Base-by-base conservation (phyloP, 768 basidiomycete species). In the Mycena epipterygia region DNA sequence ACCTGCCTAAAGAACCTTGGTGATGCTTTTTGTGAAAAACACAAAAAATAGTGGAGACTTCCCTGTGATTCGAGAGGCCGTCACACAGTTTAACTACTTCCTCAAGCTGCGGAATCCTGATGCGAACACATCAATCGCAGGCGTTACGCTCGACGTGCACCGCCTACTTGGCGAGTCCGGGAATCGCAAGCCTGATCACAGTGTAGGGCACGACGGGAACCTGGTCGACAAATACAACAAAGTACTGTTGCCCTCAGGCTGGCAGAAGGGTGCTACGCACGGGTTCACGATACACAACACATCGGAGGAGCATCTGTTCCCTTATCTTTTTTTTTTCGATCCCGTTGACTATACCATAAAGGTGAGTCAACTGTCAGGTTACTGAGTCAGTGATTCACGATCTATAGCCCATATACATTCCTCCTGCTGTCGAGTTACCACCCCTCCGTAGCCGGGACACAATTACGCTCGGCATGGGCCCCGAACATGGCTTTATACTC, bases 241-340 rank as follows among this genome's bases (percentile, higher is more conserved):
- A 21, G 56, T 39, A 1, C 44, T 1, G 21, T 16, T 67, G 3
- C 0, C 46, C 6, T 37, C 33, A n/a, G n/a, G n/a, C n/a, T n/a
- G n/a, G 44, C n/a, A 48, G 21, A 56, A 19, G 2, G 21, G 27
- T n/a, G 53, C 42, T 27, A 48, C 1, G 44, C 59, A 67, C 46
- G 65, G 56, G 35, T 67, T 67, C 56, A 59, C 53, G 35, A 49
- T 67, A 3, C 33, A 35, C 5, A 67, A 60, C 33, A 1, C 1
- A 5, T 58, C 46, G 32, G 16, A 13, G 19, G 33, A 14, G 19
- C 27, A 42, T 23, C 48, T 67, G 25, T 67, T 48, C 21, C 46
- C 66, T 12, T 67, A 67, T 48, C 29, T 67, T 5, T 60, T 67
- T 37, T 59, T 6, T 27, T 67, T 67, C 57, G 57, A 67, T 41